These are phyloP conservation scores for Lotus japonicus DNA, from an alignment of 306 rosid species.

Conservation along the genomic window DNA sequence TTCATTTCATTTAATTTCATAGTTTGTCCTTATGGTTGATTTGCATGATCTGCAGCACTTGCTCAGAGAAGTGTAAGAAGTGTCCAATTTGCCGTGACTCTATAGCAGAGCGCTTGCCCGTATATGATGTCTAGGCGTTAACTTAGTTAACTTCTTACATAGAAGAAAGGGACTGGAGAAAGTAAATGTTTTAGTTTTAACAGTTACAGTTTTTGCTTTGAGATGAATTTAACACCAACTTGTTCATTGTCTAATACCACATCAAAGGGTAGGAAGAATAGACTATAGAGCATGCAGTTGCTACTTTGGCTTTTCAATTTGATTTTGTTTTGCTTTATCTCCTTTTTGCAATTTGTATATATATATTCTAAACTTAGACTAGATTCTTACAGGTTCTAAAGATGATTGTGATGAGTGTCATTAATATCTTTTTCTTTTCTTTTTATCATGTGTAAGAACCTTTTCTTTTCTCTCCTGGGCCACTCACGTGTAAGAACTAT, in stretches of 20 bases:
- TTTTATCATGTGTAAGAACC: constrained; percentile 14
- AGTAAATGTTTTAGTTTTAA: constrained; percentile 13
- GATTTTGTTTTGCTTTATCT: constrained; percentile 11
- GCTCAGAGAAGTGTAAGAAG: constrained; percentile 78
- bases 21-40: constrained; percentile 12
- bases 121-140: constrained; percentile 73
- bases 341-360: constrained; percentile 37
- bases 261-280: constrained; percentile 20
- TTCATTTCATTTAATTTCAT: neutral
- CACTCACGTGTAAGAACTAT: no score
- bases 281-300: constrained; percentile 19
- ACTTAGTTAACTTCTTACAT: constrained; percentile 22
- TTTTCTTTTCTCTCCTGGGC: no score
- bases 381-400: constrained; percentile 6
- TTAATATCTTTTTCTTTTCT: neutral
- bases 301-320: constrained; percentile 22
- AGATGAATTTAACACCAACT: constrained; percentile 1
- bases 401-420: constrained; percentile 8
- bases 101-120: constrained; percentile 71
- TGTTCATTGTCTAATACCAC: constrained; percentile 26
- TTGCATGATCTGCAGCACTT: constrained; percentile 49
- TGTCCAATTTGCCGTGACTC: constrained; percentile 85
- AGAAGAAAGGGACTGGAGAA: constrained; percentile 25
- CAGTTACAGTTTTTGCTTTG: constrained; percentile 25
- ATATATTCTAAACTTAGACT: constrained; percentile 15